Conservation (phyloP, 2,329 filamentous ascomycete genomes). For the Cladosporium sp. region DNA sequence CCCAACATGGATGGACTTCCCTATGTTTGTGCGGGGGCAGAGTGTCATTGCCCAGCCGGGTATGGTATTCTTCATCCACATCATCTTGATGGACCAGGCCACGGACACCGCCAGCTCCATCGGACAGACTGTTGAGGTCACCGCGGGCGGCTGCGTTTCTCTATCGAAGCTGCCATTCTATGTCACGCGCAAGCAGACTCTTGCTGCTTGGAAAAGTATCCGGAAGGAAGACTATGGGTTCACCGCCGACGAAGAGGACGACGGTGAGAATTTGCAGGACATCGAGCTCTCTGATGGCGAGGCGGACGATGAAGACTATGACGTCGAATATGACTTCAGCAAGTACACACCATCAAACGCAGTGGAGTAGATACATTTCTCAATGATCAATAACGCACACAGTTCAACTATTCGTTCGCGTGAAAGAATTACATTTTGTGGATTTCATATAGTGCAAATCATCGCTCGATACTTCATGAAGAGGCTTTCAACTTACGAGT, state of each 20-base stretch:
- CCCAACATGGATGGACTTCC: not conserved
- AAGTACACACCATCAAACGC: not conserved
- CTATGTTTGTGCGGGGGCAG: not conserved
- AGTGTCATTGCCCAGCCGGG: not conserved
- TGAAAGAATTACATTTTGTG: no score
- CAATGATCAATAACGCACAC: no score
- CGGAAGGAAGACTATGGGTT: not conserved
- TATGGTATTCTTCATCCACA: not conserved
- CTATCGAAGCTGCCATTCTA: not conserved
- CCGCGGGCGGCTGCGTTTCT: not conserved
- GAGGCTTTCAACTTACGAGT: no score
- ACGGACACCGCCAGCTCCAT: not conserved
- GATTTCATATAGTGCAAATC: no score
- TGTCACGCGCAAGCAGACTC: not conserved
- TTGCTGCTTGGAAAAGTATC: not conserved
- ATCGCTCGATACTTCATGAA: no score
- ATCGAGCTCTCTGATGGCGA: not conserved
- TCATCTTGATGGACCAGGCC: not conserved
- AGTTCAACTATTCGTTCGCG: no score
- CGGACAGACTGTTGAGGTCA: not conserved
- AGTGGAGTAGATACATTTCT: not conserved
- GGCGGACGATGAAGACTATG: not conserved
- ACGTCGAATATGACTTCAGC: not conserved
- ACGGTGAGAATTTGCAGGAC: not conserved
- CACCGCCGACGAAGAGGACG: not conserved